Base-by-base conservation (phyloP, 2,329 filamentous ascomycete species). In the Sporothrix brunneoviolacea region DNA sequence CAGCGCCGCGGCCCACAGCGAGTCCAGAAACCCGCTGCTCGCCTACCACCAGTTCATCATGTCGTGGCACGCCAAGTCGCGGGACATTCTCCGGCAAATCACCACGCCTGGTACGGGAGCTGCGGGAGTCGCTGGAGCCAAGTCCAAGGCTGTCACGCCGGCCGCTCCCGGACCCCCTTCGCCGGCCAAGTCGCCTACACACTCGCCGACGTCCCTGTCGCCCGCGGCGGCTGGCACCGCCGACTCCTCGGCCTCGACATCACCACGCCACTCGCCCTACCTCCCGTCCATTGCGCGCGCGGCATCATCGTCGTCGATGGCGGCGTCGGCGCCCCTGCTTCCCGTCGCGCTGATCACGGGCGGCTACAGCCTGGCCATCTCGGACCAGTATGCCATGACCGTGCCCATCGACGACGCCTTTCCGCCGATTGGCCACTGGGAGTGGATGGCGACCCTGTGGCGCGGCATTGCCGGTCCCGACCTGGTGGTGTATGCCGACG, bases 361-460 rank as follows among this genome's bases (percentile, higher is more conserved):
- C n/a, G 81, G 86, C 19, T 96, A 89, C 67, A 88, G 89, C 54
- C 79, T 96, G 36, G 86, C 84, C 12, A 78, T 85, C 0, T 84
- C 88, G 1, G 87, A 96, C 63, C 72, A 75, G 42, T 91, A 85
- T 64, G 86, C 90, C 1, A 81, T 79, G 49, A 73, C 76, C 13
- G 82, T 91, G 38, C 84, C 86, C 1, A 89, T 94, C 57, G 71
- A 76, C 16, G 90, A 95, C 62, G 74, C 77, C 7, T 95, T 94
- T 65, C 79, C 82, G 15, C 83, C 87, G 0, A 77, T 86, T n/a
- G 90, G 95, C 60, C 91, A 97, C 69, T 97, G 91, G 90, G 87
- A 94, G 66, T 97, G 91, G 91, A 89, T 93, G 74, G 91, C 91
- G 32, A 91, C 87, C 38, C 77, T 96, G 19, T 97, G 91, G 91